Evolutionary conservation across 2,329 filamentous ascomycete genomes (phyloP).

Genomic region (Orbilia oligospora): DNA sequence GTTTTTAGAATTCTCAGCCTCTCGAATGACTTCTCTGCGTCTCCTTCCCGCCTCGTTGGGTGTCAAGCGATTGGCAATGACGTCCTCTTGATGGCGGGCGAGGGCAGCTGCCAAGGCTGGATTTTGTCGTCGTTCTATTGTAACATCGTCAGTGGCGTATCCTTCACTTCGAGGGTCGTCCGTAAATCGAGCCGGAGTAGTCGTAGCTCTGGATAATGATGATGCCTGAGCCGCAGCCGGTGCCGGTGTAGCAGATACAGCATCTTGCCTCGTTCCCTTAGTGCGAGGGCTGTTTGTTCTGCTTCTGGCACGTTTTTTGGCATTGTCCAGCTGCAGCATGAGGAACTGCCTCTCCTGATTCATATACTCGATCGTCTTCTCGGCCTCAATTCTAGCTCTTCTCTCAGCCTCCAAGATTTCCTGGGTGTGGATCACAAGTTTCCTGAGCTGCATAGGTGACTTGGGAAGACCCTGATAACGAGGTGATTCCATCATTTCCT

Average conservation of each 20-base stretch:
- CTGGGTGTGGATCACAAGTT: slow-evolving; percentile 23
- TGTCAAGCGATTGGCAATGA: slow-evolving; percentile 16
- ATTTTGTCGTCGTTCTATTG: slow-evolving; percentile 13
- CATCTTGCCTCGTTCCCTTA: slow-evolving; percentile 2
- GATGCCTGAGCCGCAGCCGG: neutral
- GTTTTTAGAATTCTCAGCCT: neutral
- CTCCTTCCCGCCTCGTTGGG: slow-evolving; percentile 3
- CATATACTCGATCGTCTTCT: slow-evolving; percentile 21
- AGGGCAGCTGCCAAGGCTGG: slow-evolving; percentile 10
- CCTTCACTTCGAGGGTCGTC: neutral
- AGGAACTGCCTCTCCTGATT: slow-evolving; percentile 22
- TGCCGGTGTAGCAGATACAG: slow-evolving; percentile 1
- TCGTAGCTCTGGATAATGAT: neutral
- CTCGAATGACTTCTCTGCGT: slow-evolving; percentile 4
- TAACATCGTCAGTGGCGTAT: slow-evolving; percentile 4
- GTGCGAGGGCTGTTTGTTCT: slow-evolving; percentile 13
- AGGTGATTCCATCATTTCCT: slow-evolving; percentile 25
- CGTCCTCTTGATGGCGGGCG: slow-evolving; percentile 19
- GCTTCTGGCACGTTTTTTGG: slow-evolving; percentile 18
- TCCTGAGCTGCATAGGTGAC: slow-evolving; percentile 29
- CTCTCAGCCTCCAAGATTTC: slow-evolving; percentile 33
- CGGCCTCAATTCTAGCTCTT: slow-evolving; percentile 12
- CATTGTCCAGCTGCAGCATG: slow-evolving; percentile 15
- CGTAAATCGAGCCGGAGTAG: neutral
- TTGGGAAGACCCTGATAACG: slow-evolving; percentile 31